These are phyloP conservation scores for Verticillium dahliae DNA, from an alignment of 2,329 filamentous ascomycete species.

Conservation along the genomic window DNA sequence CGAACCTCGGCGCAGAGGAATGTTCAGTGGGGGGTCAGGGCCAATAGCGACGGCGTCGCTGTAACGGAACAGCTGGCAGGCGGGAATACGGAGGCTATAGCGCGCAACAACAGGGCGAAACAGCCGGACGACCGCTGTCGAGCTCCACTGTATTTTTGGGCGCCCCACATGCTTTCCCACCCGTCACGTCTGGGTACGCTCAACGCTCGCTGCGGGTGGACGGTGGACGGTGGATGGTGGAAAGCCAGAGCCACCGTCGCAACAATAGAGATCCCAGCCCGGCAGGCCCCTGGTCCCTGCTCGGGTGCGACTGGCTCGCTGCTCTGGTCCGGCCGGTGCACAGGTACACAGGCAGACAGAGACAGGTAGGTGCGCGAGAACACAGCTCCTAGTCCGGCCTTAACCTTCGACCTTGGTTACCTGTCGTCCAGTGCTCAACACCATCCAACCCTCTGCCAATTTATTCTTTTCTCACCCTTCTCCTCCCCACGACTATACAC, in stretches of 20 bases:
- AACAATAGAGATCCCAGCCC: not conserved
- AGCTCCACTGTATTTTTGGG: not conserved
- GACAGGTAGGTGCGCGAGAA: not conserved
- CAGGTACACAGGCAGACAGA: not conserved
- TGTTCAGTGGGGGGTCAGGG: not conserved
- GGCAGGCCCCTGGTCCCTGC: not conserved
- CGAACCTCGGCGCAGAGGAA: slow-evolving; percentile 11
- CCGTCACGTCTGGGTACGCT: not conserved
- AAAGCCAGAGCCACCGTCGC: not conserved
- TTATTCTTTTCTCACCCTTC: slow-evolving; percentile 9
- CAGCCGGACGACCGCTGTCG: slow-evolving; percentile 10
- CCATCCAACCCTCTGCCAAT: not conserved
- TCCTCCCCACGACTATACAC: slow-evolving; percentile 3
- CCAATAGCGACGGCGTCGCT: slow-evolving; percentile 9
- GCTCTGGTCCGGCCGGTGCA: no score
- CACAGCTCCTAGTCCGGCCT: not conserved
- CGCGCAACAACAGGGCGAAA: slow-evolving; percentile 5
- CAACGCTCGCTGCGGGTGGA: no score
- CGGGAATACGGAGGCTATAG: slow-evolving; percentile 9
- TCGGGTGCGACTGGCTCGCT: not conserved
- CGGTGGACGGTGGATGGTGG: not conserved
- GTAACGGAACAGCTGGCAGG: slow-evolving; percentile 9
- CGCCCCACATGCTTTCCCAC: not conserved
- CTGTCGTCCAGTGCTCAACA: not conserved
- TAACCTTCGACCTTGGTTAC: slow-evolving; percentile 3